Conservation (phyloP, 1,284 basidiomycete genomes). For the Ustilago crameri region DNA sequence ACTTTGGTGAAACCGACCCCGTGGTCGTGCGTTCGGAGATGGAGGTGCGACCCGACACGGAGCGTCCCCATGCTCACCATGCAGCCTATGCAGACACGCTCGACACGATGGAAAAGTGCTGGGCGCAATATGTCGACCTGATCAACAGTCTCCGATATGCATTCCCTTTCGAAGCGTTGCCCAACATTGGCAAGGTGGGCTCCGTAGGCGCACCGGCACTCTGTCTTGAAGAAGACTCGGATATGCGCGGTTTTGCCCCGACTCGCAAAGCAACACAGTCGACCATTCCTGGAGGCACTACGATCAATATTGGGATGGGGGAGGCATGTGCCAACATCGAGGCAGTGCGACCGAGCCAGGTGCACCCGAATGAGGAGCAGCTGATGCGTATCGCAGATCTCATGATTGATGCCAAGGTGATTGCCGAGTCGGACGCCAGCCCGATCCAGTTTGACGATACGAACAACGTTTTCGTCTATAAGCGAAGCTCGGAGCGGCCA, state of each 20-base stretch:
- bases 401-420: slow-evolving; percentile 77
- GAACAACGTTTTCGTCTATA: slow-evolving; percentile 50
- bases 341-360: slow-evolving; percentile 69
- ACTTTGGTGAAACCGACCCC: slow-evolving; percentile 20
- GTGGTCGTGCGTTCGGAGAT: slow-evolving; percentile 31
- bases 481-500: not conserved
- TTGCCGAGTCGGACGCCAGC: slow-evolving; percentile 73
- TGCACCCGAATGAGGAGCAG: slow-evolving; percentile 94
- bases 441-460: slow-evolving; percentile 58
- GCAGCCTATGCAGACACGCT: slow-evolving; percentile 64
- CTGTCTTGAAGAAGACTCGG: slow-evolving; percentile 89
- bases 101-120: slow-evolving; percentile 73
- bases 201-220: slow-evolving; percentile 64
- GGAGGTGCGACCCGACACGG: slow-evolving; percentile 31
- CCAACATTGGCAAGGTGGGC: slow-evolving; percentile 69
- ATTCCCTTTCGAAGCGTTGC: slow-evolving; percentile 79
- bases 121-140: slow-evolving; percentile 78
- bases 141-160: slow-evolving; percentile 74
- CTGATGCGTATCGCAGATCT: slow-evolving; percentile 91
- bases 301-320: slow-evolving; percentile 46
- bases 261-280: slow-evolving; percentile 73
- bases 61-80: slow-evolving; percentile 20
- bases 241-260: slow-evolving; percentile 88
- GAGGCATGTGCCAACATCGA: slow-evolving; percentile 45
- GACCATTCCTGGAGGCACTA: slow-evolving; percentile 34